These are phyloP conservation scores for Vitis riparia DNA, from an alignment of 164 flowering plant genomes.

Conservation along the genomic window DNA sequence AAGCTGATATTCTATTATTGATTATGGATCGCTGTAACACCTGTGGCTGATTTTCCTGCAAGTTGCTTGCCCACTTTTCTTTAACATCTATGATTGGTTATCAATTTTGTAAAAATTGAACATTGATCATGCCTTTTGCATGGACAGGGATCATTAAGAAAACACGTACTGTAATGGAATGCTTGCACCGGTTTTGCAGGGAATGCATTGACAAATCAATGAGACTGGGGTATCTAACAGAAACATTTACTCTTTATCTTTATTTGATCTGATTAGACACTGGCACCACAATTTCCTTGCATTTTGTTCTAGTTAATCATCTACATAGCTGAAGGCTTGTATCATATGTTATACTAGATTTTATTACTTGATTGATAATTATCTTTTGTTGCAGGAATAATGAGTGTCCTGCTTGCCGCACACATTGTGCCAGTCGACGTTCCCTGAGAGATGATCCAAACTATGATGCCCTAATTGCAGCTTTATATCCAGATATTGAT, in stretches of 20 bases:
- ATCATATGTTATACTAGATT: not conserved
- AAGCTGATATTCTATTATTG: too few species aligned
- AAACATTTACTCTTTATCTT: not conserved
- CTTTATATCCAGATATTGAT: slow-evolving; percentile 78
- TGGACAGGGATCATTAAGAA: slow-evolving; percentile 80
- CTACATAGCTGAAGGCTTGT: not conserved
- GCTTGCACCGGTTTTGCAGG: slow-evolving; percentile 96
- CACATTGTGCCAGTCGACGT: slow-evolving; percentile 99
- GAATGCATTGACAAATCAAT: slow-evolving; percentile 99
- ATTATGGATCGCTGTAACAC: too few species aligned
- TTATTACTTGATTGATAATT: not conserved
- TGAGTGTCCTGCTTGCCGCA: slow-evolving; percentile 98
- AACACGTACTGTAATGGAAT: slow-evolving; percentile 98
- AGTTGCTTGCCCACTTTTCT: too few species aligned
- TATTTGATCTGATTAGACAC: not conserved
- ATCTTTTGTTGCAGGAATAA: slow-evolving; percentile 64
- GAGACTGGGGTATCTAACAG: slow-evolving; percentile 74
- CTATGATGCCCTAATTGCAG: slow-evolving; percentile 75
- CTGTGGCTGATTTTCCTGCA: not conserved
- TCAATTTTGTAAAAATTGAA: not conserved
- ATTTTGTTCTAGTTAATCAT: not conserved
- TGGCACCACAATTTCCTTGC: slow-evolving; percentile 1
- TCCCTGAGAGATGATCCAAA: slow-evolving; percentile 97
- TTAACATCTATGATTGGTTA: not conserved
- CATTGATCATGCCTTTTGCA: not conserved